Percentiles rank a stretch among this genome's conserved stretches.
Conservation (phyloP, 2,329 filamentous ascomycete genomes). For the Nakataea oryzae region DNA sequence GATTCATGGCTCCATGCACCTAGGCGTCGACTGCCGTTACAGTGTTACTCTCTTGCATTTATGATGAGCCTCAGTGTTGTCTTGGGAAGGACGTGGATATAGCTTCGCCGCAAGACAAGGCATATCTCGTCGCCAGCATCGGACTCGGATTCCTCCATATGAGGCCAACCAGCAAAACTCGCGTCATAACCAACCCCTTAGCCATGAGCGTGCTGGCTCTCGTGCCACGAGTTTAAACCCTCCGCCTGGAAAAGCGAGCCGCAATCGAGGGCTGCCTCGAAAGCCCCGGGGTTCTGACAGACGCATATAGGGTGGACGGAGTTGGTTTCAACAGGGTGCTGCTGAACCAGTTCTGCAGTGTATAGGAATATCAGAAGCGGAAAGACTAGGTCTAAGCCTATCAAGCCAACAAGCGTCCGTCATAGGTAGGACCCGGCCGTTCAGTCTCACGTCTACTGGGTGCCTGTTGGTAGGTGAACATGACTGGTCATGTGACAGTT, state of each 20-base stretch:
- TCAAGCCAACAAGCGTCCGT: too few species aligned
- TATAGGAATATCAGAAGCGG: too few species aligned
- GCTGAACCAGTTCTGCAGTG: too few species aligned
- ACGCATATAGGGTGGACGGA: constrained; percentile 8
- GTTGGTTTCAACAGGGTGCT: too few species aligned
- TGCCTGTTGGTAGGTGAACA: too few species aligned
- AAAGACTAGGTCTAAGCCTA: too few species aligned
- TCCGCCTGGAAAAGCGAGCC: constrained; percentile 10
- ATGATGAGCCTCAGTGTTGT: background rate
- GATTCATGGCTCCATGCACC: background rate
- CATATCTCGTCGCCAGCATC: background rate
- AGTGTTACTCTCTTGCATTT: background rate
- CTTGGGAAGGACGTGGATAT: background rate
- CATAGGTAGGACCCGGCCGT: too few species aligned
- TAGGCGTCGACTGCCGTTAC: background rate
- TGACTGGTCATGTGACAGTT: background rate
- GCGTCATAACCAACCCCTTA: background rate
- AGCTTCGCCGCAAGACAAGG: background rate
- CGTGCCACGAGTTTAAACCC: constrained; percentile 6
- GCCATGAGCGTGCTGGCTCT: background rate
- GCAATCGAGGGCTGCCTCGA: constrained; percentile 14
- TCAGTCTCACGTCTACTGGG: too few species aligned
- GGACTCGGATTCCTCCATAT: background rate
- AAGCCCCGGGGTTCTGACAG: constrained; percentile 11
- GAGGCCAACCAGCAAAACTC: background rate